phyloP scores from a whole-genome alignment of 257 asterid genomes.

The Gentiana straminea region DNA sequence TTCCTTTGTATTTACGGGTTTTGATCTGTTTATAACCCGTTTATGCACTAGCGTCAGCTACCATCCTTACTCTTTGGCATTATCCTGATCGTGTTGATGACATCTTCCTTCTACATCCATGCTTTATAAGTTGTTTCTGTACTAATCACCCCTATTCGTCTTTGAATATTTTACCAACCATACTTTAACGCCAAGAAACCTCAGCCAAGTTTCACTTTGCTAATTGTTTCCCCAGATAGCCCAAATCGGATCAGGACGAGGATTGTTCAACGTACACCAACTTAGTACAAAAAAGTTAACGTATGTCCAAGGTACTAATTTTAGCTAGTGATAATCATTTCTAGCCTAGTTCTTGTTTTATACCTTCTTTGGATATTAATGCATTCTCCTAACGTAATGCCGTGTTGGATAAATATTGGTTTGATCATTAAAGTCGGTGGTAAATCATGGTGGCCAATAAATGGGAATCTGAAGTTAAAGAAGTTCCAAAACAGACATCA shows the following conservation, averaged over 20 bases:
- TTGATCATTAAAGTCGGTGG: constrained; percentile 23
- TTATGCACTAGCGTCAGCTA: no score
- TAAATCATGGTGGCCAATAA: constrained; percentile 32
- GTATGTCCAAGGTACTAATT: constrained; percentile 37
- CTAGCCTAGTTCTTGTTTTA: constrained; percentile 5
- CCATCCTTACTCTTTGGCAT: no score
- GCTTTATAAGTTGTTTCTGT: no score
- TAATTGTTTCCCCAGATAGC: constrained; percentile 6
- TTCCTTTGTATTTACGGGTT: no score
- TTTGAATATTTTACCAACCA: no score
- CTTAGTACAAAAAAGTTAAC: constrained; percentile 17
- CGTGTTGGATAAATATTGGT: constrained; percentile 4
- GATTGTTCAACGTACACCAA: constrained; percentile 27
- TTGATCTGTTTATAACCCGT: no score
- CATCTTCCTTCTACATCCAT: no score
- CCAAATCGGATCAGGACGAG: constrained; percentile 38
- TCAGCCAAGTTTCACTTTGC: constrained; percentile 10
- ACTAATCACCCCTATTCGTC: no score
- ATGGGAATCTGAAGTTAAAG: constrained; percentile 24
- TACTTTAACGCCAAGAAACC: no score
- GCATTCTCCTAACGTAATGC: neutral
- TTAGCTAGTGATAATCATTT: constrained; percentile 7
- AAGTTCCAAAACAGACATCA: constrained; percentile 23
- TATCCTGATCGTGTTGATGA: no score
- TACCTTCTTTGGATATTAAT: neutral